Evolutionary conservation across 768 basidiomycete genomes (phyloP), one percentile per base, ranked within the genome.

Genomic region (Russula compacta): DNA sequence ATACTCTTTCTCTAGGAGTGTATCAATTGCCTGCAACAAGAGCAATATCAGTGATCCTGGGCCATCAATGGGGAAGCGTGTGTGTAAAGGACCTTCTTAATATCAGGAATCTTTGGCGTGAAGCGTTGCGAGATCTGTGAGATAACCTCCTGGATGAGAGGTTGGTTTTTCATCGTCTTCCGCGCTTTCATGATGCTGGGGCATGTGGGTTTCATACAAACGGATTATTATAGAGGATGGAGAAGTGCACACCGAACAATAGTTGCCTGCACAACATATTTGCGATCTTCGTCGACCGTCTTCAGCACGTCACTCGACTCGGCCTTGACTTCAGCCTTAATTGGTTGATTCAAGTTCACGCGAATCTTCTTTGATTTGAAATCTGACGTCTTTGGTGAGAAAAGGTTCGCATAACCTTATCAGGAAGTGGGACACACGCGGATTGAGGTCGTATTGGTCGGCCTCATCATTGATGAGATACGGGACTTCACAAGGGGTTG

Each of bases 281-380:
- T 97, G 61, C 95, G 85, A 70, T 98, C 97, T 74, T 98, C 95
- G 66, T 97, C 95, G 6, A 98, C 94, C 6, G 85, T 89, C 79
- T 93, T 94, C 69, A 97, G 76, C 9, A 97, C 92, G 67, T 97
- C 92, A 0, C 81, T 81, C 9, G 86, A 82, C 70, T 98, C 95
- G 7, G 88, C 86, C 79, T 94, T 95, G 63, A 90, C 86, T 72
- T 98, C 97, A 1, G 92, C 85, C 78, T 92, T 95, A 74, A 99
- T 89, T 0, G 94, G 92, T 71, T 84, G 81, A 74, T 95, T 95
- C 59, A 95, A 77, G 68, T 93, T 91, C 63, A 95, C 87, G 40
- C 91, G 84, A 52, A 94, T 91, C 81, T 95, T 93, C 81, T 92
- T 94, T 7, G 87, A 89, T 73, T 89, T 93, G 82, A 93, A 93